phyloP scores from a whole-genome alignment of 1,284 basidiomycete genomes.

The Spongiforma sp. region DNA sequence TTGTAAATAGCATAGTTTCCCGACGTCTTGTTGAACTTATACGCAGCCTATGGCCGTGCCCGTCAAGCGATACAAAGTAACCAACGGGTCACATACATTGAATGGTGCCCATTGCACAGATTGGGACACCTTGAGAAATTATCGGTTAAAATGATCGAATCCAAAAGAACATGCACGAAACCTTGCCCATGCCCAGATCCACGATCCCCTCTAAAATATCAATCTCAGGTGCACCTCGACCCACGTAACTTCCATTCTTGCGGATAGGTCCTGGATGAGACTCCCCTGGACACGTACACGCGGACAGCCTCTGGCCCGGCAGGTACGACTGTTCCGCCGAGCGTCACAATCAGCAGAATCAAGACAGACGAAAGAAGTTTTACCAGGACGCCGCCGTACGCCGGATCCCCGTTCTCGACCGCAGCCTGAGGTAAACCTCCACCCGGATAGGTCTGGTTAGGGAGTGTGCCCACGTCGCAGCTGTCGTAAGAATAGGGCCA shows the following conservation, averaged over 20 bases:
- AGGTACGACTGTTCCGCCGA: constrained; percentile 60
- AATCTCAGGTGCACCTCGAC: constrained; percentile 86
- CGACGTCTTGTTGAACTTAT: constrained; percentile 35
- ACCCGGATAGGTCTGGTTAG: constrained; percentile 75
- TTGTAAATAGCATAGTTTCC: constrained; percentile 34
- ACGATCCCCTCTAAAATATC: constrained; percentile 41
- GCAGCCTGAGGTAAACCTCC: constrained; percentile 54
- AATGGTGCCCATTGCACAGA: constrained; percentile 43
- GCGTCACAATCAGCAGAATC: constrained; percentile 7
- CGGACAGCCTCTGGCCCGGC: constrained; percentile 81
- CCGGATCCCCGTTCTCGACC: constrained; percentile 47
- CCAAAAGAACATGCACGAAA: neutral
- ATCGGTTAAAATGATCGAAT: neutral
- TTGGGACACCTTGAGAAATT: constrained; percentile 34
- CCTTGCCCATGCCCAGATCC: constrained; percentile 34
- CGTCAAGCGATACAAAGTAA: constrained; percentile 9
- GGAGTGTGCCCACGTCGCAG: constrained; percentile 85
- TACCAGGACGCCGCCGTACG: constrained; percentile 45
- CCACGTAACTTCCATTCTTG: constrained; percentile 64
- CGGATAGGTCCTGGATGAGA: constrained; percentile 83
- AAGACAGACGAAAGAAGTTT: constrained; percentile 2
- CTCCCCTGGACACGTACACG: constrained; percentile 81
- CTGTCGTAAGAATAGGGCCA: constrained; percentile 77
- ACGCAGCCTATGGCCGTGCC: constrained; percentile 32
- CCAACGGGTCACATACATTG: constrained; percentile 25